Evolutionary conservation across 495 filamentous ascomycete species (phyloP).

Genomic region (Aspergillus carlsbadensis): DNA sequence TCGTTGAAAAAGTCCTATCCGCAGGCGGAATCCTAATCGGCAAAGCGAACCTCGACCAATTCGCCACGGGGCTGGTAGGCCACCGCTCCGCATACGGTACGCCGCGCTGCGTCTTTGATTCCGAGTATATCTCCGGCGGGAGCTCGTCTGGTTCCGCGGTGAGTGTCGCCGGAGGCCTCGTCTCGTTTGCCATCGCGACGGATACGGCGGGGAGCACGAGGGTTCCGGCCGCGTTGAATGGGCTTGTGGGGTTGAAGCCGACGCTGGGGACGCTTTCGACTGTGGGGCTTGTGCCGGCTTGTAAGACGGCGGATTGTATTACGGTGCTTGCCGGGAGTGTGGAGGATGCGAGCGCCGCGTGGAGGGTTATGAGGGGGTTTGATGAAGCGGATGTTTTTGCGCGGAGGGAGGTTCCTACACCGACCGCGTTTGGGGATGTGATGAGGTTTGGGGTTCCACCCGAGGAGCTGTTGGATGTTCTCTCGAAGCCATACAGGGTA

Average conservation of each 20-base stretch:
- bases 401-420: background rate
- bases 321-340: background rate
- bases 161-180: background rate
- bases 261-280: slow-evolving; percentile 7
- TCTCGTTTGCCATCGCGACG: background rate
- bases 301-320: slow-evolving; percentile 5
- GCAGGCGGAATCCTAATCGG: slow-evolving; percentile 8
- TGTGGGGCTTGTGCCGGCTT: slow-evolving; percentile 5
- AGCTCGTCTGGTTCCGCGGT: slow-evolving; percentile 5
- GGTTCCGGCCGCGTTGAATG: slow-evolving; percentile 1
- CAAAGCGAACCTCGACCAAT: slow-evolving; percentile 9
- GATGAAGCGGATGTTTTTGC: background rate
- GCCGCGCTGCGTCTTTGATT: slow-evolving; percentile 4
- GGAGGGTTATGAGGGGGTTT: slow-evolving; percentile 2
- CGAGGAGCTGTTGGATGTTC: background rate
- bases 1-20: background rate
- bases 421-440: background rate
- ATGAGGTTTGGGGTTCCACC: background rate
- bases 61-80: slow-evolving; percentile 6
- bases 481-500: background rate
- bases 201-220: slow-evolving; percentile 8
- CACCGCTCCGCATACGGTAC: slow-evolving; percentile 5
- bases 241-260: slow-evolving; percentile 5
- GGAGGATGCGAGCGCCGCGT: background rate
- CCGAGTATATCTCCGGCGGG: slow-evolving; percentile 5